A percentile compares a stretch with the other conserved stretches of the same genome.
Conservation (phyloP, 768 basidiomycete genomes). For the Mycena metata region DNA sequence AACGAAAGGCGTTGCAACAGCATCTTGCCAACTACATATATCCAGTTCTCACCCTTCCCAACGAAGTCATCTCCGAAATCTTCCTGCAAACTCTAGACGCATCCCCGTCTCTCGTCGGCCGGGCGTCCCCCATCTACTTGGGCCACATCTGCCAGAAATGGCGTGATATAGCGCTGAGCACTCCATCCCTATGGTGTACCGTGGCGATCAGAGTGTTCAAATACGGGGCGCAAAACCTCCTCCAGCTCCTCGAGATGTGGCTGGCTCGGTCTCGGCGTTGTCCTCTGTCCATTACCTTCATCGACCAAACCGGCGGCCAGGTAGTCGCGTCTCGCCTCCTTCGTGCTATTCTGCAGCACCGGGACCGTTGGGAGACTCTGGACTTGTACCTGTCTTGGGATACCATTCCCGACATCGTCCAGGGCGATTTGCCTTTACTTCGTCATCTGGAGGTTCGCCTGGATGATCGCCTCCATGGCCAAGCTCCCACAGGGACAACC, state of each 20-base stretch:
- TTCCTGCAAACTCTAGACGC: no score
- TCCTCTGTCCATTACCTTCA: neutral
- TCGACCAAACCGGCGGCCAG: neutral
- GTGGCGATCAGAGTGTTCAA: no score
- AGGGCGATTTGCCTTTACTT: neutral
- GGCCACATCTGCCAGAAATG: no score
- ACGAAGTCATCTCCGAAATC: no score
- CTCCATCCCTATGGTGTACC: no score
- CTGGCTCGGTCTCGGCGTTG: no score
- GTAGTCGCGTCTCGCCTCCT: neutral
- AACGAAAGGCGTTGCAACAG: neutral
- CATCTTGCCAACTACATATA: slow-evolving; percentile 1
- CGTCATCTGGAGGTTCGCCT: neutral
- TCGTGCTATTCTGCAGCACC: neutral
- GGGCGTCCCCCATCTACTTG: no score
- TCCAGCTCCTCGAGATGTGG: no score
- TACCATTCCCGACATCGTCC: neutral
- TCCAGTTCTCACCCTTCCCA: slow-evolving; percentile 1
- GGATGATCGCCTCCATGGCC: no score
- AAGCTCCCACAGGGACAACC: neutral
- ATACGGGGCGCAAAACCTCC: no score
- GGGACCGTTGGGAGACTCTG: neutral
- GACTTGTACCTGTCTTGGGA: neutral
- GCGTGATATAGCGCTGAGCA: no score
- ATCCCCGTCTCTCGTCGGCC: no score